Conservation (phyloP, 2,329 filamentous ascomycete genomes). For the Paraphaeosphaeria minitans region DNA sequence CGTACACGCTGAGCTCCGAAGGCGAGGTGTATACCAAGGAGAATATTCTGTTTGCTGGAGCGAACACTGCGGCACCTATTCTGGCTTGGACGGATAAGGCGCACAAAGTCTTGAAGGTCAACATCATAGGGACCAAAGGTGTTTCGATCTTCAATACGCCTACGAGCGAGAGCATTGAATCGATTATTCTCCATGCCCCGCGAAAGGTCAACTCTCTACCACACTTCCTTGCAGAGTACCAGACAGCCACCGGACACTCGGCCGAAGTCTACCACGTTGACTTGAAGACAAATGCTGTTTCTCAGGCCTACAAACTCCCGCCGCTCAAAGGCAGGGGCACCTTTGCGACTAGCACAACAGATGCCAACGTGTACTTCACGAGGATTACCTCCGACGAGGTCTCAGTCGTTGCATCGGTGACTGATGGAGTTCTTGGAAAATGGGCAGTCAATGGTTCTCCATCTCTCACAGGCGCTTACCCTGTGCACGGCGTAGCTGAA, state of each 20-base stretch:
- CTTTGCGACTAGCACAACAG: conserved; percentile 77
- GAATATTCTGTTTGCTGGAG: conserved; percentile 75
- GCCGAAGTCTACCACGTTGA: conserved; percentile 87
- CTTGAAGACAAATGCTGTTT: conserved; percentile 68
- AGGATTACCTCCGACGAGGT: conserved; percentile 78
- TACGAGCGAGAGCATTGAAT: conserved; percentile 50
- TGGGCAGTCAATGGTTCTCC: conserved; percentile 66
- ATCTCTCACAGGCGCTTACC: conserved; percentile 39
- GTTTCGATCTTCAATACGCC: conserved; percentile 53
- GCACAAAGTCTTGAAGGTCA: conserved; percentile 68
- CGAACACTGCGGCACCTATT: conserved; percentile 75
- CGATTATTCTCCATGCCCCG: conserved; percentile 72
- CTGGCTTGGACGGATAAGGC: conserved; percentile 74
- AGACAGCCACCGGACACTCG: conserved; percentile 72
- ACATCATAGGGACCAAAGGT: conserved; percentile 64
- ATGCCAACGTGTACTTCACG: conserved; percentile 87
- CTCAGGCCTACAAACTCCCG: conserved; percentile 81
- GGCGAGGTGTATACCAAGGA: conserved; percentile 68
- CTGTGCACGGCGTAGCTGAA: conserved; percentile 77
- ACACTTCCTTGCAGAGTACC: conserved; percentile 85
- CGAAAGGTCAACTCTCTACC: conserved; percentile 71
- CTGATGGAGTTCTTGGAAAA: conserved; percentile 74
- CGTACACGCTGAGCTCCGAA: conserved; percentile 74
- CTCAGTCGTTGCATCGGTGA: conserved; percentile 74
- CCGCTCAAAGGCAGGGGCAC: conserved; percentile 71